These are phyloP conservation scores for Blastobotrys chiropterorum DNA, from an alignment of 805 yeast genomes.

Conservation along the genomic window DNA sequence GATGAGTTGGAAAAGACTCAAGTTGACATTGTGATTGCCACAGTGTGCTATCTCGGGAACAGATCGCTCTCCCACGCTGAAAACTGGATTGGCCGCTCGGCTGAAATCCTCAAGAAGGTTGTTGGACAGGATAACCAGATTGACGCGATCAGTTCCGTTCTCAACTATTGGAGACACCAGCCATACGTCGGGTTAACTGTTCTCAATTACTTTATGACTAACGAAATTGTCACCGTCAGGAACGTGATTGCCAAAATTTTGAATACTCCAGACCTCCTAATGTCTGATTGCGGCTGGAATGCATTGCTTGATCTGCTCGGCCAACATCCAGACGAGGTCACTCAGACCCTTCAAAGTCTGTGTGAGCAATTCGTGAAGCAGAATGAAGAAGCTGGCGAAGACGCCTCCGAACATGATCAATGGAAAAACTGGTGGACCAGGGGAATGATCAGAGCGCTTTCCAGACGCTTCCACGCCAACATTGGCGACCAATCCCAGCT, in stretches of 20 bases:
- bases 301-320: not conserved
- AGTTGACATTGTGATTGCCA: conserved; percentile 58
- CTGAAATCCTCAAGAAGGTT: conserved; percentile 31
- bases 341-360: not conserved
- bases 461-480: not conserved
- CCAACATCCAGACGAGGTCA: not conserved
- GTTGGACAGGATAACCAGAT: conserved; percentile 23
- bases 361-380: not conserved
- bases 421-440: not conserved
- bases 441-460: not conserved
- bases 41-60: conserved; percentile 76
- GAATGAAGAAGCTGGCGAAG: no score
- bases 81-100: conserved; percentile 43
- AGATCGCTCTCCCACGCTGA: conserved; percentile 78
- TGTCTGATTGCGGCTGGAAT: not conserved
- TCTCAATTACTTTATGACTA: conserved; percentile 44
- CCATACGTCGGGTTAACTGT: conserved; percentile 61
- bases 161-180: conserved; percentile 59
- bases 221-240: conserved; percentile 37
- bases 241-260: not conserved
- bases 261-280: not conserved
- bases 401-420: not conserved
- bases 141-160: conserved; percentile 48
- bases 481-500: not conserved
- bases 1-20: conserved; percentile 40